phyloP scores from a whole-genome alignment of 2,329 filamentous ascomycete genomes.

The Exophiala calicioides region DNA sequence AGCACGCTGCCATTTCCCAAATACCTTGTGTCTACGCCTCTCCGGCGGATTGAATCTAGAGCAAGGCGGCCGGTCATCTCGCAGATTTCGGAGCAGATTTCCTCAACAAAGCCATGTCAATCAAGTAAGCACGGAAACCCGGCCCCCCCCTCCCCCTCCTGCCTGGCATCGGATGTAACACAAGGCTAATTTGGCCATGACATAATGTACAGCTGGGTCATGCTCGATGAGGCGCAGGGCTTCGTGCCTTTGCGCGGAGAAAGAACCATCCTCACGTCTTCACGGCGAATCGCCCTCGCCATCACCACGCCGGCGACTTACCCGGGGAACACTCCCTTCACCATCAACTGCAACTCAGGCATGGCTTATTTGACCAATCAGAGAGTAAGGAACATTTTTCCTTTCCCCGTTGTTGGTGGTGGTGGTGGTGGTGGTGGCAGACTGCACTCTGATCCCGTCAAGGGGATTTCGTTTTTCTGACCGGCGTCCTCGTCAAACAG shows the following conservation, averaged over 20 bases:
- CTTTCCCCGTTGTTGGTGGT: no score
- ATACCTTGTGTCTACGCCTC: no score
- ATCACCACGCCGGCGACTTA: slow-evolving; percentile 70
- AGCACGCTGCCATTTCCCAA: no score
- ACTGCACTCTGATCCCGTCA: no score
- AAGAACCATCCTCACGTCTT: slow-evolving; percentile 76
- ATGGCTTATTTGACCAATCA: slow-evolving; percentile 81
- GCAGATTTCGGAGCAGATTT: no score
- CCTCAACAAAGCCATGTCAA: no score
- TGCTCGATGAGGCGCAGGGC: slow-evolving; percentile 71
- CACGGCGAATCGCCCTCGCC: slow-evolving; percentile 74
- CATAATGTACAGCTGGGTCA: slow-evolving; percentile 87
- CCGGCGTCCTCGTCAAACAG: slow-evolving; percentile 55
- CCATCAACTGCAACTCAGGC: slow-evolving; percentile 72
- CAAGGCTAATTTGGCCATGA: background rate
- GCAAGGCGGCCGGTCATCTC: no score
- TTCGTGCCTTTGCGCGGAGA: slow-evolving; percentile 87
- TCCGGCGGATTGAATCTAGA: no score
- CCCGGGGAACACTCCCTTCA: slow-evolving; percentile 63
- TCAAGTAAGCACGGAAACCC: background rate
- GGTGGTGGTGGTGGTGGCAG: no score
- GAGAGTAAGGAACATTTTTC: slow-evolving; percentile 58
- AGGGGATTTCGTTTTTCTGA: slow-evolving; percentile 20
- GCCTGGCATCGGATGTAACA: background rate
- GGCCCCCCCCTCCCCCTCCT: no score